phyloP scores from a whole-genome alignment of 306 rosid genomes.

The Pyrus betulifolia region DNA sequence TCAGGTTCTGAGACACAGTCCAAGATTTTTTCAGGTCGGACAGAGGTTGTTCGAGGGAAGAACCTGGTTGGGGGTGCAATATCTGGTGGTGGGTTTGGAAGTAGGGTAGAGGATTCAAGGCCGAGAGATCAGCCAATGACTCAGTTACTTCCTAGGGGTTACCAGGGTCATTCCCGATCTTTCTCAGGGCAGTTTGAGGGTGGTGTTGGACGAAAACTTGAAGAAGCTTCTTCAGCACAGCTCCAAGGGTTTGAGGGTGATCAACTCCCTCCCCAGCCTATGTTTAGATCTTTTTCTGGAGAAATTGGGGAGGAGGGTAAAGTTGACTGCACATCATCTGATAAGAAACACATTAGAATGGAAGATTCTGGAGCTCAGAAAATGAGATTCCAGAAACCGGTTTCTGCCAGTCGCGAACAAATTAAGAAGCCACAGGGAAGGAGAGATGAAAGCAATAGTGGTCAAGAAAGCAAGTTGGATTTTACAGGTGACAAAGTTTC shows the following conservation, averaged over 20 bases:
- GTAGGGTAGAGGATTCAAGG: slow-evolving; percentile 37
- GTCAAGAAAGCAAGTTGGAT: slow-evolving; percentile 38
- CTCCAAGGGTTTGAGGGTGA: slow-evolving; percentile 28
- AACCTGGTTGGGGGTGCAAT: slow-evolving; percentile 18
- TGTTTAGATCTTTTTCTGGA: slow-evolving; percentile 33
- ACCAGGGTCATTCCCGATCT: slow-evolving; percentile 64
- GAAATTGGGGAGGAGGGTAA: slow-evolving; percentile 28
- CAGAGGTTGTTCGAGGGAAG: slow-evolving; percentile 18
- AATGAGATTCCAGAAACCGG: slow-evolving; percentile 51
- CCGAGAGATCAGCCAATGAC: slow-evolving; percentile 35
- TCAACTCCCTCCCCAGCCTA: slow-evolving; percentile 43
- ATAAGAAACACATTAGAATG: slow-evolving; percentile 23
- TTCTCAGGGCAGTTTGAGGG: slow-evolving; percentile 66
- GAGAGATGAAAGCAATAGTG: slow-evolving; percentile 37
- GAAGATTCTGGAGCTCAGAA: slow-evolving; percentile 47
- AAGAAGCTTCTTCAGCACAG: slow-evolving; percentile 34
- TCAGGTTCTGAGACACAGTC: slow-evolving; percentile 21
- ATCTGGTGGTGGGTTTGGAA: slow-evolving; percentile 34
- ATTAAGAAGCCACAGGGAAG: slow-evolving; percentile 35
- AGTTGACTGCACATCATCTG: slow-evolving; percentile 23
- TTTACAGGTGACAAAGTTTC: slow-evolving; percentile 33
- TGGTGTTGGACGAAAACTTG: slow-evolving; percentile 43
- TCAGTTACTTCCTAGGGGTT: slow-evolving; percentile 42
- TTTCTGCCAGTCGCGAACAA: slow-evolving; percentile 30
- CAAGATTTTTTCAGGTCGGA: slow-evolving; percentile 20